Base-by-base conservation (phyloP, 2,329 filamentous ascomycete species). In the Aspergillus japonicus region DNA sequence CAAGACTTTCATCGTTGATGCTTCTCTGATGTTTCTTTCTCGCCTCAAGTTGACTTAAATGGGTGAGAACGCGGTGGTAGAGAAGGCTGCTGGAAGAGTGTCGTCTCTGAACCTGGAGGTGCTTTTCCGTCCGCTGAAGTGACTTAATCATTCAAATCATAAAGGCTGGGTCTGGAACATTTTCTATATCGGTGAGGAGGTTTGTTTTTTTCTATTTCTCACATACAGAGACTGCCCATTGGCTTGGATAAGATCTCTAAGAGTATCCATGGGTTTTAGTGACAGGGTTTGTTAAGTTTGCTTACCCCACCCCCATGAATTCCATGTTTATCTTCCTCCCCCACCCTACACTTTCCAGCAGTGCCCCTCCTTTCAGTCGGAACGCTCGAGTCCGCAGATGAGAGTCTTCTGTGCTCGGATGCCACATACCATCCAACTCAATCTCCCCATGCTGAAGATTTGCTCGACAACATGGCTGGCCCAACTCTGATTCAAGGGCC, bases 391-490 rank as follows among this genome's bases (percentile, higher is more conserved):
- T 39, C 14, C 35, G 11, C 10, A 16, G 5, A 16, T 39, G 11
- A 44, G 39, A 44, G 39, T 5, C n/a, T 19, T 44, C 5, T 44
- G 14, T 16, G 7, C 16, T 44, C 39, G 16, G 16, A 44, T 7
- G n/a, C 16, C 39, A 19, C 12, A 7, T 19, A 44, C 6, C 3
- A 19, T 7, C n/a, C n/a, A 5, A 10, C 12, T 54, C n/a, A 3
- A 12, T 21, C 7, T 24, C n/a, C 5, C 16, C 12, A 11, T 44
- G 50, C 10, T 24, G 14, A 12, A n/a, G 8, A 16, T 5, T 21
- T 29, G n/a, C 10, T 44, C 21, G 19, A 24, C 50, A 58, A 14
- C 16, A 67, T 67, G 65, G 50, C 62, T 2, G 50, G 54, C 31
- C 14, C 50, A 4, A 44, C 39, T 21, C 47, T 52, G 24, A 11